Base-by-base conservation (phyloP, 257 asterid genomes). In the Capsicum pubescens region DNA sequence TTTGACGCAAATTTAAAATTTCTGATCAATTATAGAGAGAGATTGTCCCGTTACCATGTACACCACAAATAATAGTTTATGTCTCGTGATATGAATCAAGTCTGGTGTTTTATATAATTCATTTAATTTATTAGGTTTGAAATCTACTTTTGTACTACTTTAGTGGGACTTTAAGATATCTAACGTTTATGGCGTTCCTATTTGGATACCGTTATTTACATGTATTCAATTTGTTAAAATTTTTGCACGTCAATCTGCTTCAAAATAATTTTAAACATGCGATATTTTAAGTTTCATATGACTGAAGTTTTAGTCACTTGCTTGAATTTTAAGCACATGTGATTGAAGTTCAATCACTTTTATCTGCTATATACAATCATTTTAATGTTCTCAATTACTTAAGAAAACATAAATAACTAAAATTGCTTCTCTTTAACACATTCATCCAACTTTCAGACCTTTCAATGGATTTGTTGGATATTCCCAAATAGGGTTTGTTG, bases 211-310 rank as follows among this genome's bases (percentile, higher is more conserved):
- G 12, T 5, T 7, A 10, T 19, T 61, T 12, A 61, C 12, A 21
- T 61, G 9, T 61, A 9, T 7, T 3, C 69, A 61, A 61, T 21
- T 10, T 21, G 35, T 9, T 9, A 21, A 61, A 21, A 9, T 3
- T 21, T 42, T 42, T 42, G 46, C 39, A 61, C 15, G 0, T 61
- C 15, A 19, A 61, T 61, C 15, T 15, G 2, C 32, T 21, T 21
- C 21, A 15, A 19, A 61, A 19, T 6, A 9, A 19, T n/a, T n/a
- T 8, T 0, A 0, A 0, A 9, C 4, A 0, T 4, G 15, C 2
- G 32, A 4, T 60, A 8, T n/a, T 0, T 63, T 3, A 63, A 63
- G 1, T 9, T 63, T 63, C 12, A 64, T 11, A 64, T 3, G 0
- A 0, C 32, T 64, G 2, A 64, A 4, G 16, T 21, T 46, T 6